Conservation (phyloP, 1,284 basidiomycete genomes). For the Microbotryum saponariae region DNA sequence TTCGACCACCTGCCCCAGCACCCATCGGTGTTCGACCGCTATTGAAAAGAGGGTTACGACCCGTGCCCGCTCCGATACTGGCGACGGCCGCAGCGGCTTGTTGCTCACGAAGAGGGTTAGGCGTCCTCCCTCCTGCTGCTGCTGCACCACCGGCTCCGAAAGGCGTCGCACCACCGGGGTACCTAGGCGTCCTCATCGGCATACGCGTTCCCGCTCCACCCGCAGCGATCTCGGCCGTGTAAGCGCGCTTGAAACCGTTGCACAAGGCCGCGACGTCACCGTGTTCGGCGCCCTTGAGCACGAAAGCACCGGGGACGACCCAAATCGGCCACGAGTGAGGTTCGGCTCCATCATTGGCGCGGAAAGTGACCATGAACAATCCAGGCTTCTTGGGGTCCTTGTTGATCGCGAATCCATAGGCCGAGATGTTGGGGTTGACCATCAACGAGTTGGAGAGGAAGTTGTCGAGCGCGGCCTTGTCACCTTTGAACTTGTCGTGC, state of each 20-base stretch:
- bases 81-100: too few relatives aligned
- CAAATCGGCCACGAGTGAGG: conserved; percentile 60
- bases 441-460: conserved; percentile 82
- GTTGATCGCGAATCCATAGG: conserved; percentile 83
- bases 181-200: neutral
- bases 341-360: conserved; percentile 62
- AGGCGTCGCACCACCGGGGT: conserved; percentile 3
- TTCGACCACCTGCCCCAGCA: too few relatives aligned
- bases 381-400: conserved; percentile 76
- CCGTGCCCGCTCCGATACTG: too few relatives aligned
- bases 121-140: too few relatives aligned
- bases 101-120: too few relatives aligned
- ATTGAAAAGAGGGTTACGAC: too few relatives aligned
- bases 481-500: conserved; percentile 91
- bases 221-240: neutral
- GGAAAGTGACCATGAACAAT: conserved; percentile 87
- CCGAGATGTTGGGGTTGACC: conserved; percentile 87
- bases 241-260: conserved; percentile 26
- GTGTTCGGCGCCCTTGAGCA: conserved; percentile 15
- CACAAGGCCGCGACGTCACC: conserved; percentile 19
- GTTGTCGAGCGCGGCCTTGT: conserved; percentile 77
- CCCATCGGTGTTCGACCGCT: too few relatives aligned
- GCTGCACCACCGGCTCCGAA: neutral
- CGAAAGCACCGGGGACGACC: conserved; percentile 78
- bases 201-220: neutral